phyloP scores from a whole-genome alignment of 371 early-diverging fungal species.

The Circinella umbellata region DNA sequence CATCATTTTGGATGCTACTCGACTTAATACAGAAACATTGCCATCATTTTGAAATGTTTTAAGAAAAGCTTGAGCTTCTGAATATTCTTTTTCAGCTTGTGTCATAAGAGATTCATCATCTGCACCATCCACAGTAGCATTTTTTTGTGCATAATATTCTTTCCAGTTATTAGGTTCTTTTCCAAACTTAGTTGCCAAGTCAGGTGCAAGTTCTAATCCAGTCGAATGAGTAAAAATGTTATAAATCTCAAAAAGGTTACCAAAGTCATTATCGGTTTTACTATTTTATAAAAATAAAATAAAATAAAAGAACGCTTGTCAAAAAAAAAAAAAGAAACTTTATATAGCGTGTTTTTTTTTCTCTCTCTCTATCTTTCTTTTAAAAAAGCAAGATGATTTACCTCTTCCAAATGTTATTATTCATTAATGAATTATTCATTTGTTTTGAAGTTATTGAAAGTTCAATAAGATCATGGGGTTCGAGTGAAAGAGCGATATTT shows the following conservation, averaged over 20 bases:
- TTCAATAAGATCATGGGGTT: constrained; percentile 22
- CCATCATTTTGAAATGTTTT: constrained; percentile 49
- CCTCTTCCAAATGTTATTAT: constrained; percentile 33
- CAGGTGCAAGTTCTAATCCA: constrained; percentile 52
- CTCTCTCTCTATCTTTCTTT: no score
- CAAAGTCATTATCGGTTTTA: constrained; percentile 58
- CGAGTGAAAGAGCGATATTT: constrained; percentile 22
- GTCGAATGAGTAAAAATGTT: constrained; percentile 44
- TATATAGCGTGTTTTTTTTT: no score
- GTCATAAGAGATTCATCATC: constrained; percentile 39
- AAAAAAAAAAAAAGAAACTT: neutral
- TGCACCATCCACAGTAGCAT: constrained; percentile 31
- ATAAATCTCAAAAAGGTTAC: constrained; percentile 58
- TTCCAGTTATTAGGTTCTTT: constrained; percentile 54
- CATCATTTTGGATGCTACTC: constrained; percentile 58
- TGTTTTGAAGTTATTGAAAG: constrained; percentile 25
- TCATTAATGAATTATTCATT: constrained; percentile 16
- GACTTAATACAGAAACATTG: constrained; percentile 45
- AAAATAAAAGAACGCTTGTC: neutral
- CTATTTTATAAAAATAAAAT: constrained; percentile 32
- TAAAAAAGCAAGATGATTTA: constrained; percentile 8
- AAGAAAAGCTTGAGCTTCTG: constrained; percentile 45
- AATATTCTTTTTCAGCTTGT: constrained; percentile 52
- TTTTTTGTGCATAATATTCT: constrained; percentile 43
- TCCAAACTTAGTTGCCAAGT: constrained; percentile 41